Base-by-base conservation (phyloP, 75 land plant species). In the Selaginella moellendorffii region DNA sequence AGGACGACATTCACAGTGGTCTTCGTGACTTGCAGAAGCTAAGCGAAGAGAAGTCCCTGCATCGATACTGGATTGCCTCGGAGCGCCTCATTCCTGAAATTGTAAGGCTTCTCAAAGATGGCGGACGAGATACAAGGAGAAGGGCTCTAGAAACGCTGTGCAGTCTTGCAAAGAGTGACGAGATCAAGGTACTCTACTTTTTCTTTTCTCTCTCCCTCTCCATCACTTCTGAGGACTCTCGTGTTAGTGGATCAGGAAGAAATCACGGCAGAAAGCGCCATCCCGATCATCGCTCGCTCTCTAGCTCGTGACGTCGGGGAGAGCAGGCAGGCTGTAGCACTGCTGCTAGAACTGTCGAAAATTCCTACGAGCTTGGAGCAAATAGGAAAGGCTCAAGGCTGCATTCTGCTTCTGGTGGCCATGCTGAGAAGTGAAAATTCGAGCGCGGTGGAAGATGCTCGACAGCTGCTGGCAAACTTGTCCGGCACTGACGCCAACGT, bases 351-450 rank as follows among this genome's bases (percentile, higher is more conserved):
- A 66, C 69, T 84, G 29, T 79, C 87, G 58, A 77, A 79, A 63
- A 53, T 29, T 46, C 42, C 70, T 31, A 30, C 28, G 0, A 46
- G 74, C 12, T 71, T 74, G 46, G 74, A 79, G 30, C 27, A 68
- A 26, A 81, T 84, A 46, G 87, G 87, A 19, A 72, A 82, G 27
- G 77, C 64, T 23, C 84, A 84, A 61, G 87, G 87, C n/a, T 76
- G 82, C 64, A 82, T 84, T 31, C 67, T 84, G 14, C 78, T 84
- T 22, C 72, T 84, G 31, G 87, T 84, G 28, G 82, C 82, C 2
- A 74, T 84, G 82, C 63, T 63, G 29, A 79, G 67, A 24, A 54
- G 81, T 63, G 82, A 79, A 36, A 73, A 82, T 61, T 53, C 52
- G 42, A 75, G 74, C 21, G 81, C 85, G 27, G 74, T 76, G 8